Percentiles rank a stretch among this genome's conserved stretches.
phyloP scores from a whole-genome alignment of 1,284 basidiomycete species.

The Peniophora sp. region DNA sequence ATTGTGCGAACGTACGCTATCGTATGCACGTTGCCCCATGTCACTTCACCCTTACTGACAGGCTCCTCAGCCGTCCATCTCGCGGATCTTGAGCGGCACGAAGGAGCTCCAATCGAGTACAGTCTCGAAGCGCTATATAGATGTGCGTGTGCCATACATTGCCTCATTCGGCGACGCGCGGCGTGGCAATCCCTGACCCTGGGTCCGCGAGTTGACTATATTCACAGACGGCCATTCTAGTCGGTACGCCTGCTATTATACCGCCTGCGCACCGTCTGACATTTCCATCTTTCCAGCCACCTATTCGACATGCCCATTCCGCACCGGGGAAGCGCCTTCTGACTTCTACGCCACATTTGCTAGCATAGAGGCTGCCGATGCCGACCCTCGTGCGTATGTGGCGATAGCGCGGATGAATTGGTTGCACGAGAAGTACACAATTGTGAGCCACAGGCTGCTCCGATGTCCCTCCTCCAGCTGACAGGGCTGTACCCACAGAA shows the following conservation, averaged over 20 bases:
- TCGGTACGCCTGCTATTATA: too few relatives aligned
- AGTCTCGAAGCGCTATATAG: conserved; percentile 33
- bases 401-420: conserved; percentile 40
- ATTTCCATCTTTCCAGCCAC: too few relatives aligned
- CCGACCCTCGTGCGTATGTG: conserved; percentile 34
- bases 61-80: conserved; percentile 33
- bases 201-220: too few relatives aligned
- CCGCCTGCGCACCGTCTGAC: too few relatives aligned
- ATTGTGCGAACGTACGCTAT: conserved; percentile 43
- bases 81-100: conserved; percentile 29
- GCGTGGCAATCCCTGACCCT: too few relatives aligned
- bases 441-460: conserved; percentile 25
- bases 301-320: too few relatives aligned
- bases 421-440: conserved; percentile 36
- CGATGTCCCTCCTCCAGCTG: conserved; percentile 1
- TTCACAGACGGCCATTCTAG: too few relatives aligned
- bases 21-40: conserved; percentile 16
- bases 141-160: conserved; percentile 25
- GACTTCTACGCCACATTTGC: too few relatives aligned
- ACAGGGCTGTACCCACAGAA: conserved; percentile 15
- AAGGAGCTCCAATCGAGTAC: conserved; percentile 27
- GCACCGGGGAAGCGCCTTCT: too few relatives aligned
- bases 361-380: neutral
- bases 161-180: neutral
- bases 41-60: neutral